Conservation (phyloP, 148 eudicot genomes). For the Fagopyrum tataricum region DNA sequence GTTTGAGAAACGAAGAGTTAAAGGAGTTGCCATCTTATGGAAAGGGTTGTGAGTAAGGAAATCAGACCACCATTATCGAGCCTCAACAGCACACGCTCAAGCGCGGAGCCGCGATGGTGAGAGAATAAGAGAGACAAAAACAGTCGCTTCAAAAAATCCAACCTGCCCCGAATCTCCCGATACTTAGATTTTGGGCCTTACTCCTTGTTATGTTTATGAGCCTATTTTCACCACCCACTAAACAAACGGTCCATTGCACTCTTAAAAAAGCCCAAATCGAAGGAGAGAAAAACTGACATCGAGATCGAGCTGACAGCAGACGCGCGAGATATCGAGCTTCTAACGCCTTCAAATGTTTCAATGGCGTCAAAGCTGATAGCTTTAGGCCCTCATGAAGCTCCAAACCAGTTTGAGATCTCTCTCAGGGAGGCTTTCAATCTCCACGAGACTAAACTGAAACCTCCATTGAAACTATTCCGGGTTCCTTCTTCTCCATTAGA, state of each 20-base stretch:
- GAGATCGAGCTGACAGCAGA: no score
- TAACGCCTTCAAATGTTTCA: not conserved
- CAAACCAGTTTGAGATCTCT: slow-evolving; percentile 42
- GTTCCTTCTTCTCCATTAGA: slow-evolving; percentile 35
- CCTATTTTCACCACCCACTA: not conserved
- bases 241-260: not conserved
- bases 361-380: slow-evolving; percentile 56
- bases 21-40: slow-evolving; percentile 23
- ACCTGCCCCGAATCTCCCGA: not conserved
- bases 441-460: slow-evolving; percentile 41
- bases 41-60: not conserved
- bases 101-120: slow-evolving; percentile 6
- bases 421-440: slow-evolving; percentile 49
- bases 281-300: no score
- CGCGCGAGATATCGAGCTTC: no score
- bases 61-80: not conserved
- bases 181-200: not conserved
- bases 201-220: not conserved
- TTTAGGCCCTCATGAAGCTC: slow-evolving; percentile 41
- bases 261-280: no score
- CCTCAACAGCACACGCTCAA: not conserved
- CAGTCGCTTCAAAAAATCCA: not conserved
- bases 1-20: slow-evolving; percentile 19
- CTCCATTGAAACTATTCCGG: slow-evolving; percentile 50
- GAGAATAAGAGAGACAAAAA: not conserved